Evolutionary conservation across 306 rosid species (phyloP), one percentile per base, ranked within the genome.

Genomic region (Lathyrus tuberosus): DNA sequence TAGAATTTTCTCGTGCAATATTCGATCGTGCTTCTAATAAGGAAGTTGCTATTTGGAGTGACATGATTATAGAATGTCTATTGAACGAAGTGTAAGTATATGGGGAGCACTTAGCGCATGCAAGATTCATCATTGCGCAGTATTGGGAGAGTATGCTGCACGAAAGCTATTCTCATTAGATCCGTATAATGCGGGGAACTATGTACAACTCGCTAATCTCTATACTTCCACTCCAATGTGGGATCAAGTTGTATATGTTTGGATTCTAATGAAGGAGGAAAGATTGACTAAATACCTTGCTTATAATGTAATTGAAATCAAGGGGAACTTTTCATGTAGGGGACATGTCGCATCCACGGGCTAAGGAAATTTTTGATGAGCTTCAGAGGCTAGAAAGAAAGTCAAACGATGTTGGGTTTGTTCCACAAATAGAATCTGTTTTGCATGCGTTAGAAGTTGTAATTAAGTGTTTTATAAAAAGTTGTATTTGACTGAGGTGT

Each of bases 91-190:
- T 46, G 68, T 76, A 35, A 86, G 90, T 69, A 88, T 83, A 38
- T 86, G 96, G 92, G 92, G 92, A 26, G 88, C 88, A 24, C 87
- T 86, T 79, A 81, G 91, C 67, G 84, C 88, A 1, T 85, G 87
- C 79, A 85, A 81, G 79, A 81, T 83, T 71, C 79, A 83, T 69
- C 81, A 76, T 13, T 24, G 15, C 33, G 88, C 86, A 66, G 46
- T 74, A 15, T 35, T 86, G 8, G 90, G 96, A 79, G 87, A 86
- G 78, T 75, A 77, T 78, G 96, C 92, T 51, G 92, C 92, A 51
- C 69, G 78, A 9, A 77, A 78, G 64, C 84, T 86, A 64, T 83
- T 89, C 81, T 73, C 78, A 1, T 46, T 89, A 49, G 96, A 87
- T 69, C 90, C 90, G 31, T 78, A 76, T 78, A 84, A 86, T n/a